Evolutionary conservation across 371 early-diverging fungal species (phyloP).

Genomic region (Mortierella sp.): DNA sequence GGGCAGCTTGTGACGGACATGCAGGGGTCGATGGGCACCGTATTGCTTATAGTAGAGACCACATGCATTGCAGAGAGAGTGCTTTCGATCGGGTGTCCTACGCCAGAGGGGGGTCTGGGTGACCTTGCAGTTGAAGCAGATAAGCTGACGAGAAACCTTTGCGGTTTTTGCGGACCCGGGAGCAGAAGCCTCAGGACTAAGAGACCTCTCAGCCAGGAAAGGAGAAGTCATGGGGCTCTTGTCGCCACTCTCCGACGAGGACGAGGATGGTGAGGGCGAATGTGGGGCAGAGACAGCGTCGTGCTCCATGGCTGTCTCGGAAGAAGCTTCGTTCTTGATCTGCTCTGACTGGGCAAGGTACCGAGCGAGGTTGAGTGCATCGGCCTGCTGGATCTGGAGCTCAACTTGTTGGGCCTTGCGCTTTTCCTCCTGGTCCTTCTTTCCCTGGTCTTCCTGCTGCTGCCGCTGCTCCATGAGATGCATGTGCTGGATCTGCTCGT

Average conservation of each 20-base stretch:
- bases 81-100: slow-evolving; percentile 81
- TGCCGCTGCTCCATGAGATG: slow-evolving; percentile 7
- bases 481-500: slow-evolving; percentile 1
- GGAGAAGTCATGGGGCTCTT: slow-evolving; percentile 40
- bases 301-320: slow-evolving; percentile 34
- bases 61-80: slow-evolving; percentile 88
- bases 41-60: slow-evolving; percentile 86
- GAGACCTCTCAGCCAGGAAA: slow-evolving; percentile 27
- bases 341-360: slow-evolving; percentile 36
- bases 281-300: slow-evolving; percentile 24
- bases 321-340: slow-evolving; percentile 20
- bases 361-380: slow-evolving; percentile 42
- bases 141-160: slow-evolving; percentile 70
- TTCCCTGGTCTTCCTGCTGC: slow-evolving; percentile 1
- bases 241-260: slow-evolving; percentile 13
- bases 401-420: slow-evolving; percentile 9
- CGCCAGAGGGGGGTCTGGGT: slow-evolving; percentile 89
- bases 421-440: slow-evolving; percentile 4
- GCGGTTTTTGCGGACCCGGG: slow-evolving; percentile 2
- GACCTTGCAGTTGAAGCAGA: slow-evolving; percentile 85
- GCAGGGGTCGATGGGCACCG: slow-evolving; percentile 74
- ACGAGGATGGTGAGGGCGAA: slow-evolving; percentile 21
- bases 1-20: slow-evolving; percentile 67
- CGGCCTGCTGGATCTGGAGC: slow-evolving; percentile 22
- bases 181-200: slow-evolving; percentile 19